Evolutionary conservation across 2,329 filamentous ascomycete genomes (phyloP), one percentile per base, ranked within the genome.

Genomic region (Xenosphaeropsis pyriputrescens): DNA sequence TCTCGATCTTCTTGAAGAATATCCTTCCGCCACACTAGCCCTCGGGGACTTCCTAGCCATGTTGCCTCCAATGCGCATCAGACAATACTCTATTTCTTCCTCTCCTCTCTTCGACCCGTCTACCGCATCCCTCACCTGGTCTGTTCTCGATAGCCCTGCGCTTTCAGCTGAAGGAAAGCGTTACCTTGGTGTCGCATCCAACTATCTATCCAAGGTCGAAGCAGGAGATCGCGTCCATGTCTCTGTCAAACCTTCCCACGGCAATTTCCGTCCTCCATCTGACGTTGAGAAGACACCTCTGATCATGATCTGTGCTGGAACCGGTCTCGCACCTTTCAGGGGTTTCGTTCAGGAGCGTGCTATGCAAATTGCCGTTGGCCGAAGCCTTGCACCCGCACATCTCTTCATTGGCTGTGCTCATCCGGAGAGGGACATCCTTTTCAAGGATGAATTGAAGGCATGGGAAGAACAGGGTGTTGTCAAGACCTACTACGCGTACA

Each of bases 71-170:
- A 83, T 91, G 75, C 75, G 81, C 18, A 67, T 83, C 30, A 70
- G 81, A n/a, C 78, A 84, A 54, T 86, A 86, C 62, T 83, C 76
- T 22, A 85, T 88, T 50, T 85, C 81, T 0, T 85, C 80, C 0
- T 84, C 80, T 0, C 79, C 81, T 0, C 63, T 84, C 0, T 63
- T 61, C 43, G 67, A 77, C 43, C 63, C 70, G 0, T 60, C 58
- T 9, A 63, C 64, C 40, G 68, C 70, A 36, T 76, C 77, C 0
- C 65, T 88, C 18, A 85, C 79, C 3, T 85, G 80, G 58, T 67
- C 68, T 3, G 67, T 86, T 1, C 65, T 83, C 36, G 66, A 77
- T 35, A 62, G 62, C 2, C 67, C 70, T 0, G 67, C 75, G 0
- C 58, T 67, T 9, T 63, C 66, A 2, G 62, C 62, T 36, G 62